Base-by-base conservation (phyloP, 1,284 basidiomycete genomes). In the Cutaneotrichosporon sp. region DNA sequence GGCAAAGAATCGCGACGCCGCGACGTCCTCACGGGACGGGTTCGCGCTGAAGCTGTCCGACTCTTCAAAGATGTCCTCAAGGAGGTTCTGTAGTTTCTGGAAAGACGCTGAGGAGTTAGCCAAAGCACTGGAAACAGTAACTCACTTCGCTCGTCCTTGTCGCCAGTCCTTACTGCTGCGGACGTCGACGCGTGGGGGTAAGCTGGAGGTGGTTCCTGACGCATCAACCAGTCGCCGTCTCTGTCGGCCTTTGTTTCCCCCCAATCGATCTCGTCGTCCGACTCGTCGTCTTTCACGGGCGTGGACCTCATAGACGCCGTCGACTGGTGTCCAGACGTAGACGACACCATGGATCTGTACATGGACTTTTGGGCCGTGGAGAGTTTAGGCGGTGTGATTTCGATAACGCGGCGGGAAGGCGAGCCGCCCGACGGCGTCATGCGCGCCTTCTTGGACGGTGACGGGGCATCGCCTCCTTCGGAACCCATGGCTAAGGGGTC, bases 61-160 rank as follows among this genome's bases (percentile, higher is more conserved):
- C 0, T 90, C 88, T 67, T 93, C 89, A 60, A 93, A 88, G 18
- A 94, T 81, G 52, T 93, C 89, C 56, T 93, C 89, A 1, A 93
- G 77, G 17, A 86, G 69, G 7, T 79, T 78, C 2, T 77, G 78
- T 5, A 94, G 78, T 67, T 87, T 91, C 65, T 89, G 84, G 8
- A 89, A 74, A 0, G 86, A 84, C 1, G 74, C 86, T 89, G 61
- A 44, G 21, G 43, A 38, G 39, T 20, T 45, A 38, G 46, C 46
- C 21, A 37, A 17, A 23, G 38, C 33, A 50, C 39, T 41, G 23
- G 5, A 10, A 10, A 44, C 18, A 15, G 0, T 21, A 8, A 61
- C 77, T 57, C 58, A 88, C 86, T 83, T 75, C 87, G 76, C 23
- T 84, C 83, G 68, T 90, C 88, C 44, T 87, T 78, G 55, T 87